Evolutionary conservation across 768 basidiomycete genomes (phyloP), one percentile per base, ranked within the genome.

Genomic region (Mycena latifolia): DNA sequence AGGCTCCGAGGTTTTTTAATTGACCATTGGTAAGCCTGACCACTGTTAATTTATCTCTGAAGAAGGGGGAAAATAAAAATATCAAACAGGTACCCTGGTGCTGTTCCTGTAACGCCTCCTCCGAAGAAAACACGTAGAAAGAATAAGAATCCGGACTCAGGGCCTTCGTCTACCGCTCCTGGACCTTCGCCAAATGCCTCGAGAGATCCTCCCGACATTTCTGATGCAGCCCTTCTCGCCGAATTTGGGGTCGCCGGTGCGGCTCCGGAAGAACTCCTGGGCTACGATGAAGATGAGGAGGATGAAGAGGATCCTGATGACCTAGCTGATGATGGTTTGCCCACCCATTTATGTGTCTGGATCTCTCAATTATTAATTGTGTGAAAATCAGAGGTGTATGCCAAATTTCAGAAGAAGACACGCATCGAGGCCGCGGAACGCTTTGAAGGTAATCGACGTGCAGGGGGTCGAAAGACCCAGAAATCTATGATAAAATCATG

Each of bases 71-170:
- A n/a, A n/a, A n/a, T n/a, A n/a, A n/a, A n/a, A n/a, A n/a, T n/a
- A n/a, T 2, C 18, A 37, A 6, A 3, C 31, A 54, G 53, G 53
- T 54, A 54, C 25, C 53, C 53, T 31, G 39, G 53, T 28, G 22
- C 7, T 25, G 25, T n/a, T 24, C 53, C 53, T 15, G 53, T 22
- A 6, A 54, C 53, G 12, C 53, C 53, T 9, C 53, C 53, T 37
- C 33, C 18, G 22, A n/a, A n/a, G 22, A 54, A 54, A 37, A 54
- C 53, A 37, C 53, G 53, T 35, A 35, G 53, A 54, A 54, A 54
- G 18, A 54, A 24, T 22, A 54, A 54, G n/a, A 18, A 4, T 22
- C 22, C 53, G 28, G 29, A 3, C 6, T 3, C 50, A 2, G 7
- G 6, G 2, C 8, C 9, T 5, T 9, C 50, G 20, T 5, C 50